Evolutionary conservation across 495 filamentous ascomycete species (phyloP).

Genomic region (Penicillium nucicola): DNA sequence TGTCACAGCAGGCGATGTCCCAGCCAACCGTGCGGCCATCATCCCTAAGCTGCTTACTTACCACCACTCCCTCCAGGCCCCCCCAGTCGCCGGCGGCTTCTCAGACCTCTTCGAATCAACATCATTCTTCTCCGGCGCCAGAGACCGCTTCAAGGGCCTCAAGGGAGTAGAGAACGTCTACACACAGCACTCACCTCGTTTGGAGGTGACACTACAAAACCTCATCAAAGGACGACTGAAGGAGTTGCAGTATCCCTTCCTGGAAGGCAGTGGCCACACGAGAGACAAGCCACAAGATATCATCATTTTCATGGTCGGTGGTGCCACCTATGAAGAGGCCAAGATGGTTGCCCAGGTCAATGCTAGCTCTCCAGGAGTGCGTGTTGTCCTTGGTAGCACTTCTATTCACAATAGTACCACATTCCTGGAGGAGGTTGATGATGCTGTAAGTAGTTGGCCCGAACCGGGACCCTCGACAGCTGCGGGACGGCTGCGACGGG

Average conservation of each 20-base stretch:
- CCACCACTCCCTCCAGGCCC: conserved; percentile 75
- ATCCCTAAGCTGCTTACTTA: conserved; percentile 78
- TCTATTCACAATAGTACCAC: conserved; percentile 78
- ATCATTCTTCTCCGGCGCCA: conserved; percentile 85
- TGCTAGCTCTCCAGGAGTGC: conserved; percentile 80
- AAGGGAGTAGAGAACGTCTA: conserved; percentile 99
- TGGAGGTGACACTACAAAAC: conserved; percentile 86
- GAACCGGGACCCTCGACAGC: conserved; percentile 65
- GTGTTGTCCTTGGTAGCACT: conserved; percentile 86
- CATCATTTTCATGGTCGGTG: conserved; percentile 89
- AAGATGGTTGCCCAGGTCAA: conserved; percentile 92
- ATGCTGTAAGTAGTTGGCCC: conserved; percentile 78
- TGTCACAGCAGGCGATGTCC: conserved; percentile 68
- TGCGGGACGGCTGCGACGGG: conserved; percentile 68
- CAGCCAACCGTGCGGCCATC: conserved; percentile 67
- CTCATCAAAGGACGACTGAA: conserved; percentile 85
- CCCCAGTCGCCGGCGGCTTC: conserved; percentile 67
- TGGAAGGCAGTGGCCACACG: conserved; percentile 80
- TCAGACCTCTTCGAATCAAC: conserved; percentile 88
- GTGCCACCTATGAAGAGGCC: conserved; percentile 92
- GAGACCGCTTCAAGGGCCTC: conserved; percentile 87
- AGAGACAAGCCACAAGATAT: conserved; percentile 96
- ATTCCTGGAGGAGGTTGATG: conserved; percentile 84
- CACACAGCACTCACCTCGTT: conserved; percentile 88
- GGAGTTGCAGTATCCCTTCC: conserved; percentile 84